Conservation (phyloP, 345 rosid species). For the Rhizophora apiculata region DNA sequence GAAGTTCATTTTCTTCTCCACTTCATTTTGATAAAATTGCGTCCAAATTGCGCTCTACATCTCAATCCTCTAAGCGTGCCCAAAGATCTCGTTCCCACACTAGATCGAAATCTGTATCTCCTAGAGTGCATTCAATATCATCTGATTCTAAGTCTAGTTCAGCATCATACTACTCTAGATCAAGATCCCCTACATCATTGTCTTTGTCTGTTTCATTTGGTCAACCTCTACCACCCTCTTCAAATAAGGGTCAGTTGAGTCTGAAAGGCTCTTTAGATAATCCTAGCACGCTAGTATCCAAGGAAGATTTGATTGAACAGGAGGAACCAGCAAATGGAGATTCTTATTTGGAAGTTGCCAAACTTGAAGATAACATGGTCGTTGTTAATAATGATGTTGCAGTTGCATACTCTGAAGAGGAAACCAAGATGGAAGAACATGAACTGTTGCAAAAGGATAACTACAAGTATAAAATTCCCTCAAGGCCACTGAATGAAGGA, state of each 20-base stretch:
- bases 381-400: constrained; percentile 6
- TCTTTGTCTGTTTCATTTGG: constrained; percentile 28
- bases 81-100: constrained; percentile 13
- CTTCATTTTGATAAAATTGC: constrained; percentile 20
- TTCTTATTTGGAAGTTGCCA: constrained; percentile 16
- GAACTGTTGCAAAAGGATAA: constrained; percentile 15
- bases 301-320: constrained; percentile 20
- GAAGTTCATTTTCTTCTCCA: constrained; percentile 26
- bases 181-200: constrained; percentile 25
- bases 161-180: constrained; percentile 19
- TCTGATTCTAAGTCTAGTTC: constrained; percentile 27
- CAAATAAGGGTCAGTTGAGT: constrained; percentile 24
- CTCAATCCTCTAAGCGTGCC: constrained; percentile 23
- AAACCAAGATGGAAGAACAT: constrained; percentile 21
- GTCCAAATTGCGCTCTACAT: constrained; percentile 22
- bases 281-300: constrained; percentile 20
- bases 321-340: constrained; percentile 4
- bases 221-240: constrained; percentile 24
- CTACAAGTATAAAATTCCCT: constrained; percentile 7
- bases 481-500: constrained; percentile 15
- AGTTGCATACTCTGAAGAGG: constrained; percentile 12
- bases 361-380: constrained; percentile 12
- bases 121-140: constrained; percentile 21
- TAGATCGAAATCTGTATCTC: constrained; percentile 30
- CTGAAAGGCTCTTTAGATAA: constrained; percentile 18